Conservation (phyloP, 306 rosid genomes). For the Medicago lupulina region DNA sequence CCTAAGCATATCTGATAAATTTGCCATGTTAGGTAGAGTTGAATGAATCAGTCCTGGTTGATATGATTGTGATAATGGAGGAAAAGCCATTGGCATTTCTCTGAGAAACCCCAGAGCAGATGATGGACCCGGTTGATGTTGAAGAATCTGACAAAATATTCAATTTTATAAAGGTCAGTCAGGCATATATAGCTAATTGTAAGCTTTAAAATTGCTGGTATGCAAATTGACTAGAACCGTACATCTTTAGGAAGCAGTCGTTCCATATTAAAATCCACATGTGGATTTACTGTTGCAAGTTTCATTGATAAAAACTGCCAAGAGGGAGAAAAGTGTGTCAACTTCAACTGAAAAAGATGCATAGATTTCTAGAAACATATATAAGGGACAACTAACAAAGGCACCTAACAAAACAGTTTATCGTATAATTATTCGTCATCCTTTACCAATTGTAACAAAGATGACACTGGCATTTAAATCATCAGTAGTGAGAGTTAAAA, state of each 20-base stretch:
- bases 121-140: slow-evolving; percentile 1
- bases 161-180: slow-evolving; percentile 8
- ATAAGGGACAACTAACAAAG: neutral
- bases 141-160: slow-evolving; percentile 10
- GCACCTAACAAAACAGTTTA: neutral
- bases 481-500: neutral
- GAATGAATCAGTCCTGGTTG: neutral
- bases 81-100: slow-evolving; percentile 9
- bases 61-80: slow-evolving; percentile 1
- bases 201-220: neutral
- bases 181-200: neutral
- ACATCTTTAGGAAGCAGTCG: neutral
- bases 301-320: slow-evolving; percentile 26
- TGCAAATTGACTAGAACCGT: neutral
- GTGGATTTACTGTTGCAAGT: slow-evolving; percentile 11
- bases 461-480: no score
- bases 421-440: neutral
- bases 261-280: neutral
- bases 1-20: neutral
- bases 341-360: neutral
- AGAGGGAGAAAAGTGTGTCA: neutral
- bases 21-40: slow-evolving; percentile 1
- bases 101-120: neutral
- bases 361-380: neutral
- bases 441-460: no score